Base-by-base conservation (phyloP, 768 basidiomycete genomes). In the Coprinellus aureogranulatus region DNA sequence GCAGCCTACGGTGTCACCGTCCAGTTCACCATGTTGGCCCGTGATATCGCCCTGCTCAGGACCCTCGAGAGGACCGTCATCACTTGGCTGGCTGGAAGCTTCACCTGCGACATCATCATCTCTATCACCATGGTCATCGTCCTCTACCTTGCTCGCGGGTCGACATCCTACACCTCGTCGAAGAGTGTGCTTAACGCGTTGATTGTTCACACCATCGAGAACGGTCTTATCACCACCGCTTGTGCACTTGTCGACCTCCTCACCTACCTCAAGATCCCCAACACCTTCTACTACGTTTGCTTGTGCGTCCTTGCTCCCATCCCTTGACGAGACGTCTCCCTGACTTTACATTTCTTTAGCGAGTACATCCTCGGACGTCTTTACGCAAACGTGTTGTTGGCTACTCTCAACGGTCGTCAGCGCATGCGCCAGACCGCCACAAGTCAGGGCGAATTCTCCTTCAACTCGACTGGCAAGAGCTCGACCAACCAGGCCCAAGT, bases 401-500 rank as follows among this genome's bases (percentile, higher is more conserved):
- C 50, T 14, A 52, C 50, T 14, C 50, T 52, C 31, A 52, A 52
- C 50, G 50, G 50, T 22, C 50, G 50, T 37, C 50, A 52, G 31
- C 50, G 50, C n/a, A 52, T 52, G 50, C 50, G 50, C 25, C 20
- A 10, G 16, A 22, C 31, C 34, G 30, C 50, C 16, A 52, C 30
- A 20, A 37, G 14, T 20, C 18, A 52, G 25, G 16, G 39, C 25
- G 50, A 52, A 23, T 37, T 52, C 34, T 52, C 50, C 10, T 9
- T 2, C 31, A 31, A 25, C 31, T 52, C 50, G 8, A 37, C 50
- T 52, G 50, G 34, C 31, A 34, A 34, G 22, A 20, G 18, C 5
- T 52, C 50, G 18, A 16, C n/a, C 10, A 52, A 27, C 20, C 30
- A 52, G 14, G n/a, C 27, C 20, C 50, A 52, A 30, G 50, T 52